phyloP scores from a whole-genome alignment of 306 rosid genomes.

The Gastrolobium bilobum region DNA sequence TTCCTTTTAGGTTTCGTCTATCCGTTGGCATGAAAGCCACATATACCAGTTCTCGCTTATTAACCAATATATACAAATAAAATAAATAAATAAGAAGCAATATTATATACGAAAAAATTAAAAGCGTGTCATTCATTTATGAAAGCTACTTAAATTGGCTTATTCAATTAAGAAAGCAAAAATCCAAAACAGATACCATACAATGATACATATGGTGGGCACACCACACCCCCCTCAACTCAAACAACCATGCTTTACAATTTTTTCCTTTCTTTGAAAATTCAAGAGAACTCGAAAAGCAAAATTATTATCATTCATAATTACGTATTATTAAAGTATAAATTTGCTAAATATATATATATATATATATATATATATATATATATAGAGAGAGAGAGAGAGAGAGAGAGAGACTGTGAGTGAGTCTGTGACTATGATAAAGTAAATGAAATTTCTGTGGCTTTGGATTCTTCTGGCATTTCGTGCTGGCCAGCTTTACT shows the following conservation, averaged over 20 bases:
- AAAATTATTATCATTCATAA: constrained; percentile 9
- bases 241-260: neutral
- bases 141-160: constrained; percentile 46
- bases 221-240: too few species aligned
- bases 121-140: constrained; percentile 11
- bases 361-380: neutral
- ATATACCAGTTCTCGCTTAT: constrained; percentile 29
- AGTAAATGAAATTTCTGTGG: constrained; percentile 63
- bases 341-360: neutral
- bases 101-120: neutral
- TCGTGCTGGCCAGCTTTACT: constrained; percentile 88
- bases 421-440: constrained; percentile 26
- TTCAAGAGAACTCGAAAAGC: neutral
- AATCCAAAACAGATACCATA: constrained; percentile 37
- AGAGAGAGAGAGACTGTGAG: neutral
- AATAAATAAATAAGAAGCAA: neutral
- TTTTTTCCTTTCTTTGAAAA: neutral
- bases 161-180: constrained; percentile 36
- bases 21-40: constrained; percentile 47
- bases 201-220: neutral
- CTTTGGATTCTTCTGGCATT: constrained; percentile 89
- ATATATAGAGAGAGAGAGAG: neutral
- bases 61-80: neutral
- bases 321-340: neutral
- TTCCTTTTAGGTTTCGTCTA: constrained; percentile 12